Percentiles rank a stretch among this genome's conserved stretches.
Evolutionary conservation across 2,329 filamentous ascomycete species (phyloP).

Genomic region (Hymenoscyphus fructigenus): DNA sequence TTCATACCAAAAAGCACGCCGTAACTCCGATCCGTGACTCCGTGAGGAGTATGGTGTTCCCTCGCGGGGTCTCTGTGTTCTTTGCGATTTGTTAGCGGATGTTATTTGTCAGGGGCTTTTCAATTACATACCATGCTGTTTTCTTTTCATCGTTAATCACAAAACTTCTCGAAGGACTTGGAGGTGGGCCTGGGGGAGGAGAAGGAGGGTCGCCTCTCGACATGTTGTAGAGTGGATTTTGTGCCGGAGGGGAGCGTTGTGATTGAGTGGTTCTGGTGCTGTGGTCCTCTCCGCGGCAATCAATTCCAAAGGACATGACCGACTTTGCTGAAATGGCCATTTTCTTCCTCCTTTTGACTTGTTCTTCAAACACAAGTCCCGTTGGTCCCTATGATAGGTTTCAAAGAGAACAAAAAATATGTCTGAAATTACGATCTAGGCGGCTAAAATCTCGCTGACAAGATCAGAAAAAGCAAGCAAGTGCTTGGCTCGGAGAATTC

Average conservation of each 20-base stretch:
- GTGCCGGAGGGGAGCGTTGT: conserved; percentile 1
- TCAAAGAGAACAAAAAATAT: background rate
- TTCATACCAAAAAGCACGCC: conserved; percentile 3
- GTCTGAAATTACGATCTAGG: background rate
- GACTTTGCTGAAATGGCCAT: conserved; percentile 6
- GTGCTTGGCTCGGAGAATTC: conserved; percentile 5
- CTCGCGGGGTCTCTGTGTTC: conserved; percentile 4
- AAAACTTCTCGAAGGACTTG: conserved; percentile 11
- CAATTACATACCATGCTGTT: conserved; percentile 5
- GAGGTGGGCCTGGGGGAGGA: conserved; percentile 14
- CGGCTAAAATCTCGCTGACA: conserved; percentile 4
- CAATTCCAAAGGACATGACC: conserved; percentile 17
- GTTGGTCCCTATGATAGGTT: background rate
- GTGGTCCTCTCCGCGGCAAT: conserved; percentile 37
- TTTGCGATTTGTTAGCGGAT: background rate
- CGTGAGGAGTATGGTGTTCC: background rate
- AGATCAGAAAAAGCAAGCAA: conserved; percentile 5
- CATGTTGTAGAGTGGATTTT: conserved; percentile 10
- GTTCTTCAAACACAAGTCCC: background rate
- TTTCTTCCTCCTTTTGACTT: conserved; percentile 3
- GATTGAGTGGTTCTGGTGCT: conserved; percentile 15
- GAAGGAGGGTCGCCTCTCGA: conserved; percentile 14
- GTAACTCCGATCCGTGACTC: background rate
- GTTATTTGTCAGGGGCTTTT: background rate
- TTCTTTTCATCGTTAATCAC: background rate